Conservation (phyloP, 768 basidiomycete genomes). For the Suillus americanus region DNA sequence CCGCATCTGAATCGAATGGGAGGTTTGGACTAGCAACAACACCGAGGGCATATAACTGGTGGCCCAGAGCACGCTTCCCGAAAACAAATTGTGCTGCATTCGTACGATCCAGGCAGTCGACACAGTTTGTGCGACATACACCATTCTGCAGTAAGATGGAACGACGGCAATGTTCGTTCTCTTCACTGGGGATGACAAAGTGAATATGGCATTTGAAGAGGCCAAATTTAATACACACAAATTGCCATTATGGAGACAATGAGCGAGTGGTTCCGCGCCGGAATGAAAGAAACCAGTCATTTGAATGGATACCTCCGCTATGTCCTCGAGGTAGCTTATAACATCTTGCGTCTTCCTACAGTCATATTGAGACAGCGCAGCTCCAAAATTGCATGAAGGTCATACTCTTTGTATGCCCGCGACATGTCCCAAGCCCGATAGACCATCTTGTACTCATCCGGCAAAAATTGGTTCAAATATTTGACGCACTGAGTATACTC, state of each 20-base stretch:
- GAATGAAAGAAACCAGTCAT: slow-evolving; percentile 96
- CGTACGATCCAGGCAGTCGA: slow-evolving; percentile 95
- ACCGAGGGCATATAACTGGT: slow-evolving; percentile 94
- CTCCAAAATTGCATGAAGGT: slow-evolving; percentile 8
- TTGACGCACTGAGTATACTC: slow-evolving; percentile 91
- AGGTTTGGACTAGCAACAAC: slow-evolving; percentile 84
- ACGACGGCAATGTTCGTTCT: slow-evolving; percentile 48
- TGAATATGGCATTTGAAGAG: background rate
- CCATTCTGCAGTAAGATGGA: slow-evolving; percentile 86
- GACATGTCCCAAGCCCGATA: slow-evolving; percentile 98
- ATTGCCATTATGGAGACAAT: slow-evolving; percentile 47
- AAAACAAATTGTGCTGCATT: slow-evolving; percentile 98
- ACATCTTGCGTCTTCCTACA: slow-evolving; percentile 91
- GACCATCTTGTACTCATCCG: slow-evolving; percentile 79
- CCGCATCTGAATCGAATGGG: slow-evolving; percentile 89
- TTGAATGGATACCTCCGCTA: slow-evolving; percentile 91
- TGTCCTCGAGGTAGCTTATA: slow-evolving; percentile 90
- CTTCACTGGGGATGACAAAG: slow-evolving; percentile 1
- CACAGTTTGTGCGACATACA: slow-evolving; percentile 91
- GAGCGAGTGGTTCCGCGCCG: slow-evolving; percentile 81
- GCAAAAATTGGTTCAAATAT: slow-evolving; percentile 95
- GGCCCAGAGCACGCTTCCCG: slow-evolving; percentile 90
- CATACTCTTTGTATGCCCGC: slow-evolving; percentile 90
- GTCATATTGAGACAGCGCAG: background rate
- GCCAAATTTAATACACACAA: slow-evolving; percentile 28